phyloP scores from a whole-genome alignment of 2,329 filamentous ascomycete genomes.

The Stagonosporopsis rhizophila region DNA sequence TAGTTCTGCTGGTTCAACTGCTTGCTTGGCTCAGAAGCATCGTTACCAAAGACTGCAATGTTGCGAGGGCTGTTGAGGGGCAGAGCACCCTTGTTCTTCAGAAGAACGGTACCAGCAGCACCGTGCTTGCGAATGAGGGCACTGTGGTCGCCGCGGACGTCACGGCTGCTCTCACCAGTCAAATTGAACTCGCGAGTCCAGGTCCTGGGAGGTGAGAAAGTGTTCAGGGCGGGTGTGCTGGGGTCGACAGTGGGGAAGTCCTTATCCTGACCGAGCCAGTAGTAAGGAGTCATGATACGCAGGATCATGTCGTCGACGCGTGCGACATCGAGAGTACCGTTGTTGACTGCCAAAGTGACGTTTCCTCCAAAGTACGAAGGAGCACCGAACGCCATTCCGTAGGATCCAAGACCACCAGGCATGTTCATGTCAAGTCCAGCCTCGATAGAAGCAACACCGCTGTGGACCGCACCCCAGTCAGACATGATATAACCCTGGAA shows the following conservation, averaged over 20 bases:
- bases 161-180: slow-evolving; percentile 40
- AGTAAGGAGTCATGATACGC: slow-evolving; percentile 57
- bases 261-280: slow-evolving; percentile 52
- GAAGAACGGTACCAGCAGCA: slow-evolving; percentile 50
- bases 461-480: slow-evolving; percentile 56
- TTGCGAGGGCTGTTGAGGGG: slow-evolving; percentile 61
- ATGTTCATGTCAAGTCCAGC: slow-evolving; percentile 60
- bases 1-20: slow-evolving; percentile 47
- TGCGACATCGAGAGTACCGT: slow-evolving; percentile 50
- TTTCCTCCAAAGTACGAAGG: slow-evolving; percentile 56
- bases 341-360: slow-evolving; percentile 48
- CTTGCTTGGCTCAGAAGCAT: slow-evolving; percentile 56
- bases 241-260: slow-evolving; percentile 50
- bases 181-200: slow-evolving; percentile 47
- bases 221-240: slow-evolving; percentile 39
- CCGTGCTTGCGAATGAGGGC: slow-evolving; percentile 52
- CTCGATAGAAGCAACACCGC: slow-evolving; percentile 53
- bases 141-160: slow-evolving; percentile 53
- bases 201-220: slow-evolving; percentile 51
- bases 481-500: slow-evolving; percentile 56
- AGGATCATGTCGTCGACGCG: slow-evolving; percentile 57
- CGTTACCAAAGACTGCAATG: slow-evolving; percentile 59
- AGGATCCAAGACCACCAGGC: slow-evolving; percentile 46
- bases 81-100: slow-evolving; percentile 61
- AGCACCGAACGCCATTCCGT: slow-evolving; percentile 33